phyloP scores from a whole-genome alignment of 2,329 filamentous ascomycete species.

The Fusarium sacchari region DNA sequence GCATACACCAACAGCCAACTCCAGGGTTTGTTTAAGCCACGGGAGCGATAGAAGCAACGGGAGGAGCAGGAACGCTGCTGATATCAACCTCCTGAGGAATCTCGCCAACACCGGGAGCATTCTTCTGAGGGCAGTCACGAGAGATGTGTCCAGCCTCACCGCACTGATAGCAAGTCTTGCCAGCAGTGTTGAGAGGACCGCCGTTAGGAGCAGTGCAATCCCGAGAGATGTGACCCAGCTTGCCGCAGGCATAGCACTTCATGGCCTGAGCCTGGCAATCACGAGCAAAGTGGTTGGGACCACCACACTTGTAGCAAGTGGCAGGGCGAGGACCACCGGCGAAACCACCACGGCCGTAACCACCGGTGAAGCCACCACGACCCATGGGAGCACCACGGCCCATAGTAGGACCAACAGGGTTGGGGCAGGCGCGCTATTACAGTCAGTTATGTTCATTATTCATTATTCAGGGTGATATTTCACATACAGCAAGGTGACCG shows the following conservation, averaged over 20 bases:
- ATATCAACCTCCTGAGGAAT: slow-evolving; percentile 57
- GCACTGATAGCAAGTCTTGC: slow-evolving; percentile 99
- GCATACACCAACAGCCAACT: slow-evolving; percentile 22
- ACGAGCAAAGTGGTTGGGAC: slow-evolving; percentile 97
- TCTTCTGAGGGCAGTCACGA: slow-evolving; percentile 88
- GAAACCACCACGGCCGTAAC: slow-evolving; percentile 79
- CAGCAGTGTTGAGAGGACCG: slow-evolving; percentile 91
- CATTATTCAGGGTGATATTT: no score
- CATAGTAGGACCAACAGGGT: slow-evolving; percentile 69
- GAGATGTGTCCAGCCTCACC: slow-evolving; percentile 96
- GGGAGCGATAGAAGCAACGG: slow-evolving; percentile 58
- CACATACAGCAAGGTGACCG: slow-evolving; percentile 86
- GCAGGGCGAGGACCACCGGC: slow-evolving; percentile 74
- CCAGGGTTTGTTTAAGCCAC: slow-evolving; percentile 48
- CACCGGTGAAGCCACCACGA: slow-evolving; percentile 74
- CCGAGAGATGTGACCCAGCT: slow-evolving; percentile 89
- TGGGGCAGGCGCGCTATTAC: slow-evolving; percentile 80
- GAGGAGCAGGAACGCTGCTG: slow-evolving; percentile 53
- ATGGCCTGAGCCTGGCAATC: slow-evolving; percentile 98
- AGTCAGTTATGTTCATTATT: slow-evolving; percentile 31
- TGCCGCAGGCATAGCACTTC: slow-evolving; percentile 98
- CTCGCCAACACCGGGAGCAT: slow-evolving; percentile 57
- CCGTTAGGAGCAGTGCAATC: slow-evolving; percentile 98
- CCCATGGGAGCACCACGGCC: slow-evolving; percentile 74
- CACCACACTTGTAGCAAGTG: slow-evolving; percentile 79